Conservation (phyloP, 73 alveolate genomes). For the Stentor coeruleus region DNA sequence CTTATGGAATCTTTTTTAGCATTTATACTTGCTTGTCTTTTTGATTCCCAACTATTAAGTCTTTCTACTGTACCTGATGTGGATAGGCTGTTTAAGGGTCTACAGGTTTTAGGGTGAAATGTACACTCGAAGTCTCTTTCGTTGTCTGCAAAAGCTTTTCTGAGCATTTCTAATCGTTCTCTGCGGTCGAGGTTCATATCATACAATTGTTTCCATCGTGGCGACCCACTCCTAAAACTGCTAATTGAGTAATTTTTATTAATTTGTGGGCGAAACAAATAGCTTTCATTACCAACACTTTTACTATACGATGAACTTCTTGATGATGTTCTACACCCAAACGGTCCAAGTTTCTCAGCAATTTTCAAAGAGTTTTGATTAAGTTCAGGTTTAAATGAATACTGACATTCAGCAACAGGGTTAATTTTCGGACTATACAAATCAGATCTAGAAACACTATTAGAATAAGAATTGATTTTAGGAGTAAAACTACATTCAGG, state of each 20-base stretch:
- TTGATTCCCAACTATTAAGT: background rate
- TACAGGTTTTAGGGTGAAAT: slow-evolving; percentile 11
- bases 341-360: background rate
- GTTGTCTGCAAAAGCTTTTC: background rate
- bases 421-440: background rate
- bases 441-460: background rate
- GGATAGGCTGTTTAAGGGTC: background rate
- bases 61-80: background rate
- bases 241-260: background rate
- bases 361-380: slow-evolving; percentile 6
- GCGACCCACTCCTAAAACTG: no score
- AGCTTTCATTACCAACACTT: background rate
- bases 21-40: background rate
- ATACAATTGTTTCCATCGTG: background rate
- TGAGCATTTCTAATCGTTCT: background rate
- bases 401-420: background rate
- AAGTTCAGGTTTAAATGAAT: background rate
- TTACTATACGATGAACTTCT: background rate
- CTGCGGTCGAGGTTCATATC: background rate
- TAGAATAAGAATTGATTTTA: background rate
- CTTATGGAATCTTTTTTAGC: background rate
- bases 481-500: slow-evolving; percentile 5
- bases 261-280: background rate
- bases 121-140: slow-evolving; percentile 18
- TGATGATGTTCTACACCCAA: no score